Evolutionary conservation across 208 protist genomes (phyloP).

Genomic region (Blechomonas ayalai): DNA sequence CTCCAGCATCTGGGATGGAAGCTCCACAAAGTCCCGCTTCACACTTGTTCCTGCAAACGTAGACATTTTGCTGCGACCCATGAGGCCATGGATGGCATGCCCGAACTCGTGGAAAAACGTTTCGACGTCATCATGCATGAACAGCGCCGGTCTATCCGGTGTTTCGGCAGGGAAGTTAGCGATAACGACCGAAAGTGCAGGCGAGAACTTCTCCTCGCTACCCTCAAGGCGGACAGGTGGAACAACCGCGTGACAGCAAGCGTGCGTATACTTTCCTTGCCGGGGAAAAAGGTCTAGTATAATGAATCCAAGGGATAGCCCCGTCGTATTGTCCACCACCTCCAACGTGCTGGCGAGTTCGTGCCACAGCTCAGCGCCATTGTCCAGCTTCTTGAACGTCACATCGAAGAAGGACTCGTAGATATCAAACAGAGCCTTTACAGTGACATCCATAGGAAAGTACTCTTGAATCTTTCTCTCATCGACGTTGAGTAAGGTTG

Average conservation of each 20-base stretch:
- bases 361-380: conserved; percentile 69
- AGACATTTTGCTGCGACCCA: conserved; percentile 69
- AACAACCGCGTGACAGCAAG: conserved; percentile 73
- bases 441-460: conserved; percentile 73
- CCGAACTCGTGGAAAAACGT: conserved; percentile 92
- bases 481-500: conserved; percentile 69
- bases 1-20: conserved; percentile 87
- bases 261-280: conserved; percentile 81
- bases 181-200: conserved; percentile 66
- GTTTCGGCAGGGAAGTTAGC: conserved; percentile 72
- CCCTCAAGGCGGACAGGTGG: conserved; percentile 43
- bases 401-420: conserved; percentile 81
- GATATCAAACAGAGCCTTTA: conserved; percentile 75
- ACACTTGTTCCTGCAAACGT: conserved; percentile 69
- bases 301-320: conserved; percentile 60
- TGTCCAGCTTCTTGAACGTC: conserved; percentile 59
- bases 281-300: conserved; percentile 82
- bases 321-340: conserved; percentile 53
- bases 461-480: conserved; percentile 83
- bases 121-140: conserved; percentile 72
- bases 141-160: conserved; percentile 58
- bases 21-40: conserved; percentile 87
- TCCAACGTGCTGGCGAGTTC: conserved; percentile 53
- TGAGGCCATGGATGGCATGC: conserved; percentile 77
- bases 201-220: conserved; percentile 57